Evolutionary conservation across 1,284 basidiomycete species (phyloP).

Genomic region (Microbotryum violaceum): DNA sequence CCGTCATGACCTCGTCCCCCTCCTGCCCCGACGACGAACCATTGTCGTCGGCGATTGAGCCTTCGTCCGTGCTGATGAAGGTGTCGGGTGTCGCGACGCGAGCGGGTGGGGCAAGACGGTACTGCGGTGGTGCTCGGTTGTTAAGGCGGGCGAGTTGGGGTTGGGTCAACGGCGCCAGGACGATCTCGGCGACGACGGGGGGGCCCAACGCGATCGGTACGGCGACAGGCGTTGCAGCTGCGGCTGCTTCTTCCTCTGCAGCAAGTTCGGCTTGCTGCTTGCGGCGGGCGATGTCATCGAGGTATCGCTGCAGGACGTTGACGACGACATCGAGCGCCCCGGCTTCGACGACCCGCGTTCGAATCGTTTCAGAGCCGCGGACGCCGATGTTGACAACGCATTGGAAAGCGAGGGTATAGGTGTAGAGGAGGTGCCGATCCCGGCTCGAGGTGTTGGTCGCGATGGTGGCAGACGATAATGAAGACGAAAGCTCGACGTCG

Average conservation of each 20-base stretch:
- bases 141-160: constrained; percentile 22
- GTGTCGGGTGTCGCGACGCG: constrained; percentile 27
- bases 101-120: constrained; percentile 15
- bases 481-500: constrained; percentile 1
- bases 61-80: constrained; percentile 20
- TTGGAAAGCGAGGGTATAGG: constrained; percentile 85
- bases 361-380: constrained; percentile 83
- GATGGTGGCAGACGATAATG: not conserved
- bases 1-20: constrained; percentile 6
- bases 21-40: constrained; percentile 18
- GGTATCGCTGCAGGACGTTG: constrained; percentile 80
- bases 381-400: constrained; percentile 98
- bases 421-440: constrained; percentile 48
- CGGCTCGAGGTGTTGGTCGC: constrained; percentile 53
- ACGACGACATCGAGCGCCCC: constrained; percentile 92
- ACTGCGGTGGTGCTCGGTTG: constrained; percentile 4
- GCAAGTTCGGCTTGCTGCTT: constrained; percentile 16
- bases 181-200: constrained; percentile 8
- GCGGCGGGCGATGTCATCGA: constrained; percentile 46
- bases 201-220: not conserved
- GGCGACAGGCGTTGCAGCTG: constrained; percentile 3
- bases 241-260: constrained; percentile 17
- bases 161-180: constrained; percentile 14
- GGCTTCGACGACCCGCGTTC: constrained; percentile 89
- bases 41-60: constrained; percentile 18